Conservation (phyloP, 2,329 filamentous ascomycete genomes). For the Westerdykella ornata region DNA sequence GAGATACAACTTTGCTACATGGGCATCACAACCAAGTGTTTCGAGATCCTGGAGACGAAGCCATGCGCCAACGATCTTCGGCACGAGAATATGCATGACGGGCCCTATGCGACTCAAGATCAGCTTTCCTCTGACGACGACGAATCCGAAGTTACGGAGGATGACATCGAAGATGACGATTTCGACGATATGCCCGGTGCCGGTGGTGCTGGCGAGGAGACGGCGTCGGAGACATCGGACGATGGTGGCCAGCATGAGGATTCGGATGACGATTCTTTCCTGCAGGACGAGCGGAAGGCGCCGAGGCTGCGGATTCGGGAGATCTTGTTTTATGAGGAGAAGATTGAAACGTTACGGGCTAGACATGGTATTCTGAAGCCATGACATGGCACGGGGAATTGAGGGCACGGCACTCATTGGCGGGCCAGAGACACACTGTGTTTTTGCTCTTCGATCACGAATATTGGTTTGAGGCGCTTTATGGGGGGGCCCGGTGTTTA, state of each 20-base stretch:
- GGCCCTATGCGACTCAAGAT: conserved; percentile 21
- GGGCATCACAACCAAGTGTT: conserved; percentile 70
- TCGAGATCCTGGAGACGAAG: conserved; percentile 66
- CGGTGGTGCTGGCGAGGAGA: conserved; percentile 41
- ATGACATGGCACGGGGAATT: no score
- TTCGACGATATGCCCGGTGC: conserved; percentile 47
- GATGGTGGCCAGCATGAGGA: conserved; percentile 34
- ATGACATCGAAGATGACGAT: conserved; percentile 44
- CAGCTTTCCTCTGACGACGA: conserved; percentile 34
- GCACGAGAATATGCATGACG: conserved; percentile 33
- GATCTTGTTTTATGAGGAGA: conserved; percentile 80
- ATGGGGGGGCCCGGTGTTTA: no score
- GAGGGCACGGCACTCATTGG: no score
- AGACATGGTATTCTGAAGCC: conserved; percentile 47
- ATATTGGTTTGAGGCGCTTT: no score
- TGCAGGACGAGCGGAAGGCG: conserved; percentile 45
- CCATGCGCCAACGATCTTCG: conserved; percentile 40
- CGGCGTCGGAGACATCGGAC: conserved; percentile 29
- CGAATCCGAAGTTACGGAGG: conserved; percentile 38
- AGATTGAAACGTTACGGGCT: conserved; percentile 67
- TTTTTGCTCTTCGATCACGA: no score
- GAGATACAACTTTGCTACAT: conserved; percentile 73
- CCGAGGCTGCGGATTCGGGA: conserved; percentile 60
- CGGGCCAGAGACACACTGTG: no score
- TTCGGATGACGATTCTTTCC: conserved; percentile 47